Evolutionary conservation across 75 land plant species (phyloP), one percentile per base, ranked within the genome.

Genomic region (Cupressus sempervirens): DNA sequence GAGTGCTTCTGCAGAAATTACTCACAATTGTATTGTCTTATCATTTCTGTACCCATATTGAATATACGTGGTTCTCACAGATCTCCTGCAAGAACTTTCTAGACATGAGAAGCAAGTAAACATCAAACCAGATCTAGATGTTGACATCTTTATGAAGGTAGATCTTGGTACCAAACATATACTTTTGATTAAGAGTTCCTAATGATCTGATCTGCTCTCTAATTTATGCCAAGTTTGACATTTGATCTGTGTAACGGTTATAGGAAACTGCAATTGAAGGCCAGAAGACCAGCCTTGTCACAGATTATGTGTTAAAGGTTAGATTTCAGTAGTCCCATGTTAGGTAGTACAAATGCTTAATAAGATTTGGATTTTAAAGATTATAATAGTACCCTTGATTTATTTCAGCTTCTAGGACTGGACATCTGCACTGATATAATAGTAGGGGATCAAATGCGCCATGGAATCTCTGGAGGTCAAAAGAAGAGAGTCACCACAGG

Each of bases 401-500:
- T 82, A 23, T 53, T 82, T 26, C 41, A 82, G 83, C 29, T 82
- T 48, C 79, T 90, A 35, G 90, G 90, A 20, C 82, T 90, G 43
- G 91, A 90, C 56, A 86, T 88, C 4, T 90, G 91, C 74, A 84
- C 91, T 16, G 84, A 90, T 53, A 86, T 81, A 20, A 86, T 88
- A 7, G 87, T 90, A 32, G 91, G 96, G 73, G 91, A 94, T 88
- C 88, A 83, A 79, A 95, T 95, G 96, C 15, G 84, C 1, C 91
- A 94, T 52, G 96, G 96, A 3, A 92, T 95, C 13, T 95, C 96
- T 46, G 96, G 96, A 70, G 96, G 96, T 76, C 96, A 95, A 80
- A 94, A 87, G 87, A 95, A 94, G 86, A 91, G 96, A 35, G 93
- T 95, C 35, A 95, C 96, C 20, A 95, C 96, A 87, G 34, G 91